These are phyloP conservation scores for Fusarium sp. DNA, from an alignment of 2,329 filamentous ascomycete species.

Conservation along the genomic window DNA sequence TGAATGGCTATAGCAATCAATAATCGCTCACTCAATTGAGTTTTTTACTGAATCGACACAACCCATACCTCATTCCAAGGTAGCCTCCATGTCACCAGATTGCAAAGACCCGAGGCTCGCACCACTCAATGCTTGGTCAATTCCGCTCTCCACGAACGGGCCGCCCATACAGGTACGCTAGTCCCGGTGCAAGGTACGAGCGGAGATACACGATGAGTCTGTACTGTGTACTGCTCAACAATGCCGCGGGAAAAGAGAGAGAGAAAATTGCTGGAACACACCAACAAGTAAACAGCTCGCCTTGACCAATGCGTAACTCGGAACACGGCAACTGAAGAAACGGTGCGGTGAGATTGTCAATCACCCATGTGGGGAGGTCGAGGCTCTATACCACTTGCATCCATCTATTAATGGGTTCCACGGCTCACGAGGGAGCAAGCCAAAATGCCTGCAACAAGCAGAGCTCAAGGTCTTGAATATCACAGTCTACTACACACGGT, in stretches of 20 bases:
- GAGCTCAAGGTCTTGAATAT: constrained; percentile 3
- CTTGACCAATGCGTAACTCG: constrained; percentile 33
- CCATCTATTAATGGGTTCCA: constrained; percentile 15
- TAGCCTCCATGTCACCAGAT: constrained; percentile 30
- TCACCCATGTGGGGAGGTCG: constrained; percentile 37
- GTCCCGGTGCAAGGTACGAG: constrained; percentile 24
- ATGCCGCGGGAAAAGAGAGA: not conserved
- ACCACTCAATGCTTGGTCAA: constrained; percentile 15
- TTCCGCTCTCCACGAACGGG: constrained; percentile 29
- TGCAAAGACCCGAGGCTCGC: constrained; percentile 8
- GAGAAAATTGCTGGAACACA: not conserved
- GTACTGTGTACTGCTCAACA: constrained; percentile 15
- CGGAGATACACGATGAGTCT: constrained; percentile 18
- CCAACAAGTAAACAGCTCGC: not conserved
- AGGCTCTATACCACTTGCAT: constrained; percentile 29
- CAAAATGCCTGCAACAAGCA: constrained; percentile 16
- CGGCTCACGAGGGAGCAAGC: constrained; percentile 6
- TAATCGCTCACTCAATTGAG: constrained; percentile 31
- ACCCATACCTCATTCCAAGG: constrained; percentile 18
- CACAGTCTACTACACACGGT: constrained; percentile 24
- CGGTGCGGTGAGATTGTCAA: constrained; percentile 41
- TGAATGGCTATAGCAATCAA: constrained; percentile 5
- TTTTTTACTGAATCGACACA: not conserved
- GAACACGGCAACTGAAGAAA: constrained; percentile 42
- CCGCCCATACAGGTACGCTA: constrained; percentile 29